Evolutionary conservation across 2,329 filamentous ascomycete genomes (phyloP), one percentile per base, ranked within the genome.

Genomic region (Pseudogymnoascus verrucosus): DNA sequence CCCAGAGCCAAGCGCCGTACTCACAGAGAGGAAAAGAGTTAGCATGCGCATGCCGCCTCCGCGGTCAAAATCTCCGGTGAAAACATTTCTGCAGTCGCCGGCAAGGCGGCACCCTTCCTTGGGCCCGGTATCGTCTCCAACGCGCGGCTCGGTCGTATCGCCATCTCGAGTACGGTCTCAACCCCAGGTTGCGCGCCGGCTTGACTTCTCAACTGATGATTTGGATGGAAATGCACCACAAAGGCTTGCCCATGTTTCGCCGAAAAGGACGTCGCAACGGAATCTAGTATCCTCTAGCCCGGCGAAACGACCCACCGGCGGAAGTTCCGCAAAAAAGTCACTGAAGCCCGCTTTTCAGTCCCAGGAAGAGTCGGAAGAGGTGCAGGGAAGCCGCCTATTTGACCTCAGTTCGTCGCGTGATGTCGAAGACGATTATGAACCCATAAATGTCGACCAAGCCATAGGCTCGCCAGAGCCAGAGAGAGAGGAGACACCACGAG

Each of bases 1-100:
- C 67, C 80, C 79, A 63, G 80, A 82, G 61, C 77, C 80, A 28
- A 73, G 75, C 16, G 73, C 75, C 36, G 75, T 77, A 2, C 70
- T 81, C n/a, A 76, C 72, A 65, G 78, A 74, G 70, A 76, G 74
- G 51, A 68, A 66, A 63, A 65, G 67, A 63, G 64, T 67, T 63
- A 68, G 62, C 57, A 64, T 71, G 63, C 69, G 69, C 61, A 61
- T 73, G 39, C 73, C 72, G 63, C 70, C 69, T 42, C 72, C 72
- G 5, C 65, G 69, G 31, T 73, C 73, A 10, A 74, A 70, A 62
- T 75, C 73, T 21, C 73, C 73, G 0, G 71, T 71, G 23, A 75
- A 75, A 60, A 75, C 73, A 39, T 71, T 68, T 36, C 59, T 75
- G 42, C 59, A 71, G 64, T 74, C 72, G 19, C 73, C 73, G 40